Evolutionary conservation across 495 filamentous ascomycete genomes (phyloP), one percentile per base, ranked within the genome.

Genomic region (Hypoxylon crocopeplum): DNA sequence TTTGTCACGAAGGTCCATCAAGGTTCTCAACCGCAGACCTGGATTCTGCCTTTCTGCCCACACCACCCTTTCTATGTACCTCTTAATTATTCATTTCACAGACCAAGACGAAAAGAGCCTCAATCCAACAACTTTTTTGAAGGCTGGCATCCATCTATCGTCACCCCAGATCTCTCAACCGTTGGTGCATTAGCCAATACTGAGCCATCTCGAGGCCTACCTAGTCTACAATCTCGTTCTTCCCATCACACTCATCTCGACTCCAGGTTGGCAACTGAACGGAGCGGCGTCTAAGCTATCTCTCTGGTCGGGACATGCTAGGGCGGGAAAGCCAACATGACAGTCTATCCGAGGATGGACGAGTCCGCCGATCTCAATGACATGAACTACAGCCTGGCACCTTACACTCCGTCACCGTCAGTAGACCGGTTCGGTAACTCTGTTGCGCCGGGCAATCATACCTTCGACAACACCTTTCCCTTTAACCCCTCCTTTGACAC

Each of bases 21-120:
- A 60, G 62, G 62, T 65, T 55, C 62, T 65, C 62, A 58, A 48
- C 48, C 46, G 17, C 41, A 45, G 19, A 52, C 36, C 51, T 52
- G 27, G 24, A 52, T n/a, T n/a, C 40, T 37, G 37, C 53, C 59
- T 32, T 57, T 48, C 32, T 52, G 42, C 36, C 59, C 59, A 57
- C 59, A 55, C 48, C 38, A 39, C 37, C 37, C 15, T 24, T 33
- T 32, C 44, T 48, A 6, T 10, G 10, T 38, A 2, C 34, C 37
- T 41, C 34, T 27, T 33, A 38, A 22, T 42, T 48, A 40, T 44
- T 27, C 19, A 5, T 22, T 38, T 38, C 12, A 33, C 25, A 39
- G 19, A 47, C 27, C 44, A 20, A 53, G 36, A 38, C 34, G 33
- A 56, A 19, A 41, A 51, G 53, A 63, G 41, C 48, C 59, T 57